Evolutionary conservation across 179 eudicot species (phyloP).

Genomic region (Silene vulgaris): DNA sequence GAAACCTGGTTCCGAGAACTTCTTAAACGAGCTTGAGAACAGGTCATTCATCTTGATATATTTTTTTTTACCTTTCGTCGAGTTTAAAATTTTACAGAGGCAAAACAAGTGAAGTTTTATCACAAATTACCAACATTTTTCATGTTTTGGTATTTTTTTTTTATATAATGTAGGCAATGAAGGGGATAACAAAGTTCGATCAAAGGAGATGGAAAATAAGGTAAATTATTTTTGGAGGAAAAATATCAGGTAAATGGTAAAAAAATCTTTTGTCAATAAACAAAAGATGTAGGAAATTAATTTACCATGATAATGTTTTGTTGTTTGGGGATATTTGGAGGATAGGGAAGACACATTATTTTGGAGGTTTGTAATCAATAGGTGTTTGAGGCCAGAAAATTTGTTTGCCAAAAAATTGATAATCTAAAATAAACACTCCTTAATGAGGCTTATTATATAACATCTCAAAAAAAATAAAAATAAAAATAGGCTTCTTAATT

Average conservation of each 20-base stretch:
- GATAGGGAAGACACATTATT: not conserved
- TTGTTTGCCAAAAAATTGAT: not conserved
- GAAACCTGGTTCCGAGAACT: constrained; percentile 39
- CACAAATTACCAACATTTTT: not conserved
- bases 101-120: not conserved
- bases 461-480: not conserved
- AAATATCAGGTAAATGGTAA: not conserved
- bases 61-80: not conserved
- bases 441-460: constrained; percentile 23
- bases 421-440: constrained; percentile 19
- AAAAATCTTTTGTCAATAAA: not conserved
- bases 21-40: constrained; percentile 61
- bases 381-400: constrained; percentile 17
- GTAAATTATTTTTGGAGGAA: not conserved
- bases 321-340: not conserved
- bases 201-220: not conserved
- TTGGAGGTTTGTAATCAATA: constrained; percentile 25
- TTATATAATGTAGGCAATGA: not conserved
- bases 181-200: not conserved
- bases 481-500: not conserved
- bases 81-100: not conserved
- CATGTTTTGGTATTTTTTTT: not conserved
- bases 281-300: not conserved
- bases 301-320: not conserved
- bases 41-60: constrained; percentile 61